Evolutionary conservation across 2,329 filamentous ascomycete genomes (phyloP).

Genomic region (Cryphonectria nitschkei): DNA sequence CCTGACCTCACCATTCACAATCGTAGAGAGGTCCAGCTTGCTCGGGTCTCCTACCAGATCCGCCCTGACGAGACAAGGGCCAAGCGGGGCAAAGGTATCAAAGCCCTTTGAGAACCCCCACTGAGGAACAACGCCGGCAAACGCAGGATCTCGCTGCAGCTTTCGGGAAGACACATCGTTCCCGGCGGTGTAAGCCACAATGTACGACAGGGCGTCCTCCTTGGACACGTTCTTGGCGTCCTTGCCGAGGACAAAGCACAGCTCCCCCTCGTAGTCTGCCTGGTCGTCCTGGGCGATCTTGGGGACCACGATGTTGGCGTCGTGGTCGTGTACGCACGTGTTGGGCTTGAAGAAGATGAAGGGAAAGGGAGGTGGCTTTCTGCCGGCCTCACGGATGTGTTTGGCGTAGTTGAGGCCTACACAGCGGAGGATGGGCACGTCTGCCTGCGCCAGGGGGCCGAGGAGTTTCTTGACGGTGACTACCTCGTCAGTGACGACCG

Average conservation of each 20-base stretch:
- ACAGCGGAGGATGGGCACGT: slow-evolving; percentile 61
- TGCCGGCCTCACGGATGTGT: slow-evolving; percentile 57
- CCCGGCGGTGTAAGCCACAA: slow-evolving; percentile 57
- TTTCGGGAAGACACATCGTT: slow-evolving; percentile 61
- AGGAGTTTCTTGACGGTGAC: slow-evolving; percentile 58
- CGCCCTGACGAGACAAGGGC: slow-evolving; percentile 51
- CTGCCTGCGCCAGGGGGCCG: slow-evolving; percentile 51
- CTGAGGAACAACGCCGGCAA: slow-evolving; percentile 57
- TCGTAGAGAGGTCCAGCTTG: slow-evolving; percentile 47
- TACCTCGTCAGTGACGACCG: slow-evolving; percentile 56
- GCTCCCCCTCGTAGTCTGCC: slow-evolving; percentile 53
- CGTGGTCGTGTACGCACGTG: slow-evolving; percentile 44
- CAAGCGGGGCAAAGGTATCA: slow-evolving; percentile 58
- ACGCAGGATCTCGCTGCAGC: slow-evolving; percentile 51
- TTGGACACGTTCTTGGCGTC: slow-evolving; percentile 46
- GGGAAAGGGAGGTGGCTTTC: slow-evolving; percentile 52
- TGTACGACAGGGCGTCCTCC: slow-evolving; percentile 50
- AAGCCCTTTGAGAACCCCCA: slow-evolving; percentile 63
- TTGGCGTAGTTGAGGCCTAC: slow-evolving; percentile 64
- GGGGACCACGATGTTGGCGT: slow-evolving; percentile 47
- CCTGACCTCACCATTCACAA: slow-evolving; percentile 51
- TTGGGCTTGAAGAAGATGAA: slow-evolving; percentile 56
- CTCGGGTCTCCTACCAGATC: slow-evolving; percentile 48
- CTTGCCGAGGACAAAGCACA: slow-evolving; percentile 52
- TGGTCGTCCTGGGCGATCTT: slow-evolving; percentile 52